Evolutionary conservation across 768 basidiomycete genomes (phyloP), one percentile per base, ranked within the genome.

Genomic region (Termitomyces titanicus): DNA sequence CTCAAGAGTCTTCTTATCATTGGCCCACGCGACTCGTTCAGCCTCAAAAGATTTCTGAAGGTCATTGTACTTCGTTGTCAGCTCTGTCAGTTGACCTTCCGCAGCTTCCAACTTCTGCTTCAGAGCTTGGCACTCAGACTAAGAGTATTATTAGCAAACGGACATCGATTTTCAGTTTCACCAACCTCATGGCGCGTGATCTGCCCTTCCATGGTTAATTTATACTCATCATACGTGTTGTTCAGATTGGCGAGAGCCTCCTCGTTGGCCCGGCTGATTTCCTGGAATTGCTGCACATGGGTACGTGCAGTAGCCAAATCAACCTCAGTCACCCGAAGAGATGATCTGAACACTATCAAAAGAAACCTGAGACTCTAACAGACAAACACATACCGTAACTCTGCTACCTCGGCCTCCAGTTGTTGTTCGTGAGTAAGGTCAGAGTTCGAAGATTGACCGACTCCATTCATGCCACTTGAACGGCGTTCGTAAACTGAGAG

Each of bases 401-500:
- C 92, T 3, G 92, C 93, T 18, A 94, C 88, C 64, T 94, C 90
- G 15, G 82, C 76, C 68, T 93, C 86, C 9, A 94, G 78, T 63
- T 91, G 89, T 62, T 92, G 87, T 65, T 94, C 93, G 10, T 78
- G 79, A 58, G 77, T 79, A 58, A 84, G 56, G 58, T 79, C 78
- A 51, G 78, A 72, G 58, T 81, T 76, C 24, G 66, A 64, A 15
- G 60, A 63, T 42, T 73, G 68, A 51, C 71, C 60, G 11, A 70
- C 51, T 20, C 73, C 71, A 43, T 60, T 57, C 5, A 65, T 63
- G 4, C 70, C 63, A 7, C 77, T 67, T 8, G 79, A 64, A 47
- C 89, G 77, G 35, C 90, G 83, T 64, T 94, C 92, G 62, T 92
- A 95, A 2, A 94, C 89, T 2, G 91, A 77, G 25, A 94, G 79